Percentiles rank a stretch among this genome's conserved stretches.
These are phyloP conservation scores for Penicillium chermesinum DNA, from an alignment of 495 filamentous ascomycete species.

Conservation along the genomic window DNA sequence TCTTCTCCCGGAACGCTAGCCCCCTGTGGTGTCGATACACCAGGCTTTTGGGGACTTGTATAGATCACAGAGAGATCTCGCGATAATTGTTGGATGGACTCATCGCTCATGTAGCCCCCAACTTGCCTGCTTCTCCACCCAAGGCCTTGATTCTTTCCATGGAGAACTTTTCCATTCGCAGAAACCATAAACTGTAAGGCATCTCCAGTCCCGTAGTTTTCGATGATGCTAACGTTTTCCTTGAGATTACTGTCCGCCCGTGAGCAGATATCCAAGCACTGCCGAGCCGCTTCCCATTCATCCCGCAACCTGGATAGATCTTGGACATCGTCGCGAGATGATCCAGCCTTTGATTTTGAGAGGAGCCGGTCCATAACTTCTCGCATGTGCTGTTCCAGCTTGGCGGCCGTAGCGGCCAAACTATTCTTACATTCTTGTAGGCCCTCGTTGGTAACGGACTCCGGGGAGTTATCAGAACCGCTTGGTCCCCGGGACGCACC, in stretches of 20 bases:
- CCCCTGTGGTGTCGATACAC: conserved; percentile 4
- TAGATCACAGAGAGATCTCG: conserved; percentile 27
- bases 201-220: conserved; percentile 36
- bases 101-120: conserved; percentile 35
- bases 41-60: conserved; percentile 10
- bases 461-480: conserved; percentile 14
- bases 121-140: conserved; percentile 40
- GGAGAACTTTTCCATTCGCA: conserved; percentile 30
- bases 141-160: conserved; percentile 34
- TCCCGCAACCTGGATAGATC: conserved; percentile 33
- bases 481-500: conserved; percentile 6
- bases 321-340: conserved; percentile 26
- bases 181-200: conserved; percentile 41
- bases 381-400: conserved; percentile 33
- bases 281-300: conserved; percentile 34
- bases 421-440: conserved; percentile 38
- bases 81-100: conserved; percentile 35
- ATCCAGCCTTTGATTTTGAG: conserved; percentile 25
- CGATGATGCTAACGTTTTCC: conserved; percentile 30
- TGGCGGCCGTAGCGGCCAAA: conserved; percentile 22
- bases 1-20: conserved; percentile 8
- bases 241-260: conserved; percentile 28
- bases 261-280: conserved; percentile 35
- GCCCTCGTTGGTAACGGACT: conserved; percentile 29
- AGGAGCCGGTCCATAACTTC: conserved; percentile 29